Base-by-base conservation (phyloP, 805 yeast species). In the Saccharomycopsis malanga region DNA sequence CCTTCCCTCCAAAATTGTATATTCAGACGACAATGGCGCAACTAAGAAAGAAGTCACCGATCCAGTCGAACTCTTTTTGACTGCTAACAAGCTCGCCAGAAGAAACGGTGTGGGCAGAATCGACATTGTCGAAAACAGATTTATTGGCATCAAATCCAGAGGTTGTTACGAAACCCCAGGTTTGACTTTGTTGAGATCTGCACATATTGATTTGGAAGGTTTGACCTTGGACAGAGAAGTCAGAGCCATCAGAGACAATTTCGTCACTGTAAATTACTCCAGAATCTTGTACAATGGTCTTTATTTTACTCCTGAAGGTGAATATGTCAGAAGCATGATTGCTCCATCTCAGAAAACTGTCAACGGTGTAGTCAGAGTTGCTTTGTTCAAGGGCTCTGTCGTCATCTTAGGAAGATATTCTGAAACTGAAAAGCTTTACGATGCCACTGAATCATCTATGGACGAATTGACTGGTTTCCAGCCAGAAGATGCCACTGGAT, bases 81-180 rank as follows among this genome's bases (percentile, higher is more conserved):
- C 88, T 56, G 96, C 96, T 53, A 91, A 93, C 68, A 80, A 88
- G 59, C 74, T 93, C 61, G 98, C 97, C 51, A 89, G 98, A 79
- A 88, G 96, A 75, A 89, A 93, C 67, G 98, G 98, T 76, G 96
- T 93, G 53, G 98, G 98, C 68, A 88, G 98, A 77, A 84, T 93
- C 66, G 98, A 93, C 73, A 93, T 93, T 63, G 98, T 93, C 56
- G 98, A 93, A 74, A 87, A 93, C 77, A 88, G 98, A 76, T 93
- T 93, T 70, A 93, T 93, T 62, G 98, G 98, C 68, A 84, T 93
- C 69, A 93, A 93, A 71, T 89, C 98, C 55, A 87, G 98, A 77
- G 98, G 98, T 51, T 93, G 98, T 76, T 93, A 93, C 74, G 98
- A 93, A 73, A 95, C 98, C 55, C 98, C 98, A 57, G 98, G 98